Evolutionary conservation across 2,329 filamentous ascomycete genomes (phyloP), one percentile per base, ranked within the genome.

Genomic region (Monascus ruber): DNA sequence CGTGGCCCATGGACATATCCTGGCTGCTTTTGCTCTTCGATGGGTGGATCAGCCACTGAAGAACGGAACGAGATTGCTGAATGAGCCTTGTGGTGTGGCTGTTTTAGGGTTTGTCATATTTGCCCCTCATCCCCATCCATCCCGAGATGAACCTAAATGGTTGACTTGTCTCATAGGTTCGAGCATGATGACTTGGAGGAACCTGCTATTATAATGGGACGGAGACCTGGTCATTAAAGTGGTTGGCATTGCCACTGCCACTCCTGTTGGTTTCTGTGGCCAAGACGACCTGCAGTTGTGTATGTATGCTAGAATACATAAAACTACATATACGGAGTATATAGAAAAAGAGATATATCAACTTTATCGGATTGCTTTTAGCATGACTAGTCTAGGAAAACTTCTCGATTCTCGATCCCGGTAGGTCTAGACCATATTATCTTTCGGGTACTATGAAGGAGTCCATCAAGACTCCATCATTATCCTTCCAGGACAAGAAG

Each of bases 1-100:
- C 28, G 34, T 49, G 5, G 47, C 38, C 2, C 41, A 47, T 35
- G 45, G 45, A 10, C 47, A 47, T 35, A 42, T 45, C 25, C 40
- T 49, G 9, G 39, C 47, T 34, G 41, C 45, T 5, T n/a, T 49
- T 40, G 45, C 47, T 29, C 38, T 47, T 36, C 37, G 47, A 24
- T 49, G 47, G 47, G 34, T 33, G 8, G 34, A 34, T 1, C 28
- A 36, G 33, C 38, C 47, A 25, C 34, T 49, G 34, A 26, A 32
- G 8, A 34, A 41, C 17, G 45, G 42, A 7, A 38, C 38, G 39
- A 41, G 43, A 34, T 24, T 47, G 37, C 25, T 49, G 33, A 40
- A 45, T 26, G 45, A 47, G 41, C 39, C 47, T 29, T 39, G 34
- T 8, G 41, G 47, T 32, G 45, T 48, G 33, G 42, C 36, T 37